phyloP scores from a whole-genome alignment of 2,329 filamentous ascomycete species.

The Diplodia mutila region DNA sequence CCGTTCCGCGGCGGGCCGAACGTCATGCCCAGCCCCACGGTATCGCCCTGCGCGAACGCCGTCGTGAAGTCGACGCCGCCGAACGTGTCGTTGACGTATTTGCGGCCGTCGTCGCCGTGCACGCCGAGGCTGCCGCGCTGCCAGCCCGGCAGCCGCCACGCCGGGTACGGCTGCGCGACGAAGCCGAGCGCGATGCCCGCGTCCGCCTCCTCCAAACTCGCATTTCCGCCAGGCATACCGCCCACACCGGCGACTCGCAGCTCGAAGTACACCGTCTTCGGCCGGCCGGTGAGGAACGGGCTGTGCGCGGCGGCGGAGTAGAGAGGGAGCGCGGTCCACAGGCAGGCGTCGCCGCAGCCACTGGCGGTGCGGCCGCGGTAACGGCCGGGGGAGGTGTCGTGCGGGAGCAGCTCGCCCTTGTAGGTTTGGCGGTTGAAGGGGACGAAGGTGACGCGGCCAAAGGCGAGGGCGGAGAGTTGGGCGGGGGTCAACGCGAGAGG shows the following conservation, averaged over 20 bases:
- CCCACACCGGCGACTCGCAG: conserved; percentile 59
- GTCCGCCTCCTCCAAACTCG: conserved; percentile 46
- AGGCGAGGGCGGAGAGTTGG: conserved; percentile 53
- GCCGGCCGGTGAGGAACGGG: conserved; percentile 56
- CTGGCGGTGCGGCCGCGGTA: conserved; percentile 50
- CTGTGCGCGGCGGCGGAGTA: conserved; percentile 65
- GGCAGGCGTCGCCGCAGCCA: conserved; percentile 60
- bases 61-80: conserved; percentile 71
- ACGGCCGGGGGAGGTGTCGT: conserved; percentile 36
- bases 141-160: conserved; percentile 80
- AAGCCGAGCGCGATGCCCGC: conserved; percentile 71
- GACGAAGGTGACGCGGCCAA: conserved; percentile 53
- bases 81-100: conserved; percentile 74
- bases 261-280: conserved; percentile 73
- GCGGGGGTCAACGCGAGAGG: conserved; percentile 57
- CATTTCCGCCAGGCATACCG: neutral
- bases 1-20: conserved; percentile 50
- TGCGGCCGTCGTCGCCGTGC: conserved; percentile 79
- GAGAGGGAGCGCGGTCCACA: conserved; percentile 70
- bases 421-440: conserved; percentile 29
- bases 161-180: conserved; percentile 73
- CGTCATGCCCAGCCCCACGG: conserved; percentile 72
- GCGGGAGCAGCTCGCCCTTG: conserved; percentile 22
- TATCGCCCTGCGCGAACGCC: conserved; percentile 67
- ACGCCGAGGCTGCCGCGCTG: conserved; percentile 74